phyloP scores from a whole-genome alignment of 1,284 basidiomycete species.

The Vanrija sp. region DNA sequence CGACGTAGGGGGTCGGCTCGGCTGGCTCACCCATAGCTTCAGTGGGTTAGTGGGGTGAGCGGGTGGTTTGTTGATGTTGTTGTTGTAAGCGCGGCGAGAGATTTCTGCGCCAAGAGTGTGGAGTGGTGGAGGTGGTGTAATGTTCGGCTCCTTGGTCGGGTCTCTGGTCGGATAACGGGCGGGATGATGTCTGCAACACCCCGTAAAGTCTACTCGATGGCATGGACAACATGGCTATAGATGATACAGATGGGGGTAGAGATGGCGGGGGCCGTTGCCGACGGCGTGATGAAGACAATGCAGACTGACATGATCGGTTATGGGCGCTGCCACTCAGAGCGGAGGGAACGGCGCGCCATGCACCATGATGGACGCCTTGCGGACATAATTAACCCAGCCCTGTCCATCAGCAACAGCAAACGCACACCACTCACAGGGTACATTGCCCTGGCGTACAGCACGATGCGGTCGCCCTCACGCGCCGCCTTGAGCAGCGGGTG shows the following conservation, averaged over 20 bases:
- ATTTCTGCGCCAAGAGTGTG: too few species aligned
- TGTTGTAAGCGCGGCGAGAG: neutral
- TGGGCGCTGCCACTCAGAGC: neutral
- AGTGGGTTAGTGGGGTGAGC: too few species aligned
- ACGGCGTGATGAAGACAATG: too few species aligned
- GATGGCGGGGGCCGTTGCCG: too few species aligned
- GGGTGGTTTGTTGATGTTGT: too few species aligned
- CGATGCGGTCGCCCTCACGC: slow-evolving; percentile 33
- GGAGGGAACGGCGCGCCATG: neutral
- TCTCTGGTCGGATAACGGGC: too few species aligned
- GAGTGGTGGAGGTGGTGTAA: too few species aligned
- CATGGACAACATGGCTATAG: neutral
- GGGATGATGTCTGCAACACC: too few species aligned
- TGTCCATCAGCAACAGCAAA: slow-evolving; percentile 2
- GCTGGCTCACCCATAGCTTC: neutral
- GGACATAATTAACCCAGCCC: slow-evolving; percentile 33
- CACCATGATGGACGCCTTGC: neutral
- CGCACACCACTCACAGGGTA: slow-evolving; percentile 30
- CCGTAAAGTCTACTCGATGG: too few species aligned
- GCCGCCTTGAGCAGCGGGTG: slow-evolving; percentile 26
- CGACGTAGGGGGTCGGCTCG: neutral
- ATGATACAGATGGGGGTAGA: too few species aligned
- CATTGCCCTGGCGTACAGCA: slow-evolving; percentile 38
- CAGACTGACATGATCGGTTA: too few species aligned
- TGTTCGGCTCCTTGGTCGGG: too few species aligned